Conservation (phyloP, 352 stramenopile genomes). For the Globisporangium canariense region DNA sequence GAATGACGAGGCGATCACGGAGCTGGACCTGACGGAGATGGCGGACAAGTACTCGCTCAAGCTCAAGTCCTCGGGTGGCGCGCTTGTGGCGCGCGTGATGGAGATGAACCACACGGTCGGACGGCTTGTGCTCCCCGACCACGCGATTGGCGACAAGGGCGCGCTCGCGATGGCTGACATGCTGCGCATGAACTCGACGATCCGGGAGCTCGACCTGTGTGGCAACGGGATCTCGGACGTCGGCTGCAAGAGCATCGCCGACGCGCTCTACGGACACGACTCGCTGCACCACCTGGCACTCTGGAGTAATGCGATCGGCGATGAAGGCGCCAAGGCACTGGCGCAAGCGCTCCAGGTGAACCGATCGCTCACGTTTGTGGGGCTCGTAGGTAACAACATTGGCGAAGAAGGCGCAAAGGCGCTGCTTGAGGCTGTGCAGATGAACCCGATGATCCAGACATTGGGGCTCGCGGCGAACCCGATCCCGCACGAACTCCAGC, state of each 20-base stretch:
- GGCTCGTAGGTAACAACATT: constrained; percentile 47
- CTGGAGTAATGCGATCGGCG: constrained; percentile 41
- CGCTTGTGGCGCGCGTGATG: constrained; percentile 49
- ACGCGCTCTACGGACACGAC: constrained; percentile 48
- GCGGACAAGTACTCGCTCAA: constrained; percentile 39
- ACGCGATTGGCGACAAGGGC: constrained; percentile 49
- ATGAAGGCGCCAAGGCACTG: constrained; percentile 40
- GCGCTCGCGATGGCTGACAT: constrained; percentile 48
- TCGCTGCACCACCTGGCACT: constrained; percentile 41
- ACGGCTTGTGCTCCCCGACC: constrained; percentile 39
- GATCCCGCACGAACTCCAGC: constrained; percentile 30
- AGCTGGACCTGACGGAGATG: constrained; percentile 59
- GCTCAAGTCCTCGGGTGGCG: constrained; percentile 30
- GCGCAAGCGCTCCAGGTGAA: constrained; percentile 49
- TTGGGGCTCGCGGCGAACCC: constrained; percentile 44
- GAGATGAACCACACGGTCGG: constrained; percentile 46
- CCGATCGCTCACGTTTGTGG: constrained; percentile 46
- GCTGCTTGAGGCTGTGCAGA: constrained; percentile 37
- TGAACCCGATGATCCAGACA: constrained; percentile 43
- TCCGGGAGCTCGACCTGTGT: constrained; percentile 45
- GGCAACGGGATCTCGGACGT: constrained; percentile 47
- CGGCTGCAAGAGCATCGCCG: constrained; percentile 24
- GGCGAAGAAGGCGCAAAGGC: constrained; percentile 35
- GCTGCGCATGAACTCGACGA: constrained; percentile 43
- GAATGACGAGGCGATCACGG: constrained; percentile 51